phyloP scores from a whole-genome alignment of 441 rosid species.

The Heliophila coronopifolia region DNA sequence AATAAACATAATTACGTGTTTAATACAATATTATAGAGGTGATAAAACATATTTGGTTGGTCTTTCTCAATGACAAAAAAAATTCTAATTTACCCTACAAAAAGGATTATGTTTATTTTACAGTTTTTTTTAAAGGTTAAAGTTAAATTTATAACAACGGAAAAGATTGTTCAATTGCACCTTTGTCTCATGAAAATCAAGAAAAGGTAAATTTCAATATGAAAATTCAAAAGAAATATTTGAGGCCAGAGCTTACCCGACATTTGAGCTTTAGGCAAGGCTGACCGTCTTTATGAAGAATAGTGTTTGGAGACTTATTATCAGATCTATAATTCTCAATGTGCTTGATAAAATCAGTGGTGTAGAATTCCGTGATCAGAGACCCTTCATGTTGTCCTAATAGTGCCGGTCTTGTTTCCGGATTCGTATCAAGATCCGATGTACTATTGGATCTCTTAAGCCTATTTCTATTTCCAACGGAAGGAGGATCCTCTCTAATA shows the following conservation, averaged over 20 bases:
- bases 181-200: slow-evolving; percentile 1
- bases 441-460: slow-evolving; percentile 86
- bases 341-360: slow-evolving; percentile 44
- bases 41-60: too few relatives aligned
- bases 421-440: slow-evolving; percentile 48
- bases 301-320: slow-evolving; percentile 34
- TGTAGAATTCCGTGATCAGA: slow-evolving; percentile 67
- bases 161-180: slow-evolving; percentile 18
- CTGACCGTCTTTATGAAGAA: slow-evolving; percentile 41
- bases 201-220: background rate
- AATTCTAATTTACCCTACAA: too few relatives aligned
- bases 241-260: slow-evolving; percentile 53
- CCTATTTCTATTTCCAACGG: slow-evolving; percentile 46
- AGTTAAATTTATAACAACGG: too few relatives aligned
- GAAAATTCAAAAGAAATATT: slow-evolving; percentile 8
- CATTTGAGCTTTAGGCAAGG: slow-evolving; percentile 58
- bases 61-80: too few relatives aligned
- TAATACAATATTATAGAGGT: too few relatives aligned
- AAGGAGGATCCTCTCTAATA: slow-evolving; percentile 18
- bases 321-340: slow-evolving; percentile 31
- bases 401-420: slow-evolving; percentile 43
- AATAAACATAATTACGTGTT: too few relatives aligned
- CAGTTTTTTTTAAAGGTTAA: too few relatives aligned
- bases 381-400: slow-evolving; percentile 51
- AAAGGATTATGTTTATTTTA: too few relatives aligned